These are phyloP conservation scores for Fragaria nilgerrensis DNA, from an alignment of 306 rosid species.

Conservation along the genomic window DNA sequence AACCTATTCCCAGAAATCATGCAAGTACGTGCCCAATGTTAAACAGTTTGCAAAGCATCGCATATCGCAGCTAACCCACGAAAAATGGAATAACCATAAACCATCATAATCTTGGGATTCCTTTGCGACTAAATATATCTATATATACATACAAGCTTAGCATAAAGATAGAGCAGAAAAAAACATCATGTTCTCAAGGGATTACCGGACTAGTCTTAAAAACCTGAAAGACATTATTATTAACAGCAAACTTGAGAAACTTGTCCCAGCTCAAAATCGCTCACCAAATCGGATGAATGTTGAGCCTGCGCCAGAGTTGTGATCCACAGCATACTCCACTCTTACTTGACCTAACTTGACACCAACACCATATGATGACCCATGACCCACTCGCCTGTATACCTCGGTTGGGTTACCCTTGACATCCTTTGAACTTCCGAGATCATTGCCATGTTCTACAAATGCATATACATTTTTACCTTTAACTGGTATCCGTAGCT, in stretches of 20 bases:
- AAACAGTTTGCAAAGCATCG: too few relatives aligned
- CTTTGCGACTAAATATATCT: background rate
- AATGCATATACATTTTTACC: slow-evolving; percentile 82
- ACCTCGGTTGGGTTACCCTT: slow-evolving; percentile 96
- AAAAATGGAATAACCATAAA: background rate
- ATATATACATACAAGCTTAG: background rate
- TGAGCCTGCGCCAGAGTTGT: slow-evolving; percentile 90
- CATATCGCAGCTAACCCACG: background rate
- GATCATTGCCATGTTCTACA: slow-evolving; percentile 92
- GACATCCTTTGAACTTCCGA: slow-evolving; percentile 84
- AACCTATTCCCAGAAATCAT: too few relatives aligned
- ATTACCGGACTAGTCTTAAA: slow-evolving; percentile 7
- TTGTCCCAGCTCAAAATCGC: slow-evolving; percentile 59
- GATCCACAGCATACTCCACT: slow-evolving; percentile 90
- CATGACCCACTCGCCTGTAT: slow-evolving; percentile 83
- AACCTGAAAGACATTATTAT: slow-evolving; percentile 23
- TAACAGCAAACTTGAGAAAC: slow-evolving; percentile 22
- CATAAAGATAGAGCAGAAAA: background rate
- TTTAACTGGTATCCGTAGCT: slow-evolving; percentile 77
- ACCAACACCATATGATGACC: slow-evolving; percentile 89
- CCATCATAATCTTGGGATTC: background rate
- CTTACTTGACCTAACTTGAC: slow-evolving; percentile 83
- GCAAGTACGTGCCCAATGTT: too few relatives aligned
- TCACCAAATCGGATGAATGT: slow-evolving; percentile 95
- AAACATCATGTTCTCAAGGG: slow-evolving; percentile 14